phyloP scores from a whole-genome alignment of 768 basidiomycete genomes.

The Phanerochaete carnosa region DNA sequence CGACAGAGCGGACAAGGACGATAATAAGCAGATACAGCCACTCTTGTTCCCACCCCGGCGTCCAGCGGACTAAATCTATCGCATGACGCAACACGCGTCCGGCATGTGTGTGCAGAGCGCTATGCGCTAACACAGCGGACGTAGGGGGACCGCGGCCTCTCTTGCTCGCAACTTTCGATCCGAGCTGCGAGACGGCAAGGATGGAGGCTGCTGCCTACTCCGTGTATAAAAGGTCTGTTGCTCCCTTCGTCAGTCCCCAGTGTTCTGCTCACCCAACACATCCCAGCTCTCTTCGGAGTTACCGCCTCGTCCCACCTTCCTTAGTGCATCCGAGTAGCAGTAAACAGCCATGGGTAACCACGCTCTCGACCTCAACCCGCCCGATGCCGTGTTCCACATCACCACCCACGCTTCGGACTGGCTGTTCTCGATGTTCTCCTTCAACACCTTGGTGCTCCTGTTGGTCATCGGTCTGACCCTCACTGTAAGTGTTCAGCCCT shows the following conservation, averaged over 20 bases:
- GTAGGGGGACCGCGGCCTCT: background rate
- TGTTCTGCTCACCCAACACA: constrained; percentile 7
- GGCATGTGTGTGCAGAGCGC: constrained; percentile 1
- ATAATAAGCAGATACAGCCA: constrained; percentile 3
- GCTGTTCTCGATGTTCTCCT: constrained; percentile 51
- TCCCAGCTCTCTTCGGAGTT: background rate
- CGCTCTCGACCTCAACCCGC: constrained; percentile 32
- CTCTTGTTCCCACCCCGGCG: background rate
- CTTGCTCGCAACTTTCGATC: background rate
- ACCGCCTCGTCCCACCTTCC: background rate
- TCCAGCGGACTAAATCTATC: constrained; percentile 1
- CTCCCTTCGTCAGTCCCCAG: background rate
- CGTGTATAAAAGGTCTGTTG: constrained; percentile 2
- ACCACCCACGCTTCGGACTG: constrained; percentile 44
- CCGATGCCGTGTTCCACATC: constrained; percentile 36
- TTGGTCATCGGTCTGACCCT: constrained; percentile 35
- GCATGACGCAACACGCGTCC: constrained; percentile 8
- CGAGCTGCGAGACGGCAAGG: background rate
- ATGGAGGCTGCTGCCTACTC: background rate
- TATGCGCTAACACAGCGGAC: constrained; percentile 1
- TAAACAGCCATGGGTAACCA: constrained; percentile 22
- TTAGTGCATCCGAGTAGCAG: background rate
- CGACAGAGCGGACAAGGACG: background rate
- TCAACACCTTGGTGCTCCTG: constrained; percentile 45
- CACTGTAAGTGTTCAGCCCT: constrained; percentile 19